phyloP scores from a whole-genome alignment of 2,329 filamentous ascomycete genomes.

The Aureobasidium sp. region DNA sequence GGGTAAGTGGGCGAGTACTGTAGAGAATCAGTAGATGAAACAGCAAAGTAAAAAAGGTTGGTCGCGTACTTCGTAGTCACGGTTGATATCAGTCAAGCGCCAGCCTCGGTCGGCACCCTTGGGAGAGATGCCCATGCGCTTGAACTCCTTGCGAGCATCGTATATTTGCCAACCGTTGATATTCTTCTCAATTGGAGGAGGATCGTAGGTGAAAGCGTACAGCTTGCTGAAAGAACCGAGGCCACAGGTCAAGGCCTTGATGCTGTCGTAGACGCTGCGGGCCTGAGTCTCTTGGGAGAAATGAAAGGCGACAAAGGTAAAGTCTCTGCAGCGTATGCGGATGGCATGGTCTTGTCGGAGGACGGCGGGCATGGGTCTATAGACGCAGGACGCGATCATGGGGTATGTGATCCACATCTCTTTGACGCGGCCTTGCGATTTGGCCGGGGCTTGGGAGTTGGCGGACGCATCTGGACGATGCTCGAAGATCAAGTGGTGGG shows the following conservation, averaged over 20 bases:
- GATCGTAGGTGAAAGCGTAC: constrained; percentile 80
- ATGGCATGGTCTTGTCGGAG: constrained; percentile 72
- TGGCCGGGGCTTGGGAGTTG: constrained; percentile 24
- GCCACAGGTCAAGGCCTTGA: constrained; percentile 72
- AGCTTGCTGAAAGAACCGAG: constrained; percentile 78
- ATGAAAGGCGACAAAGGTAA: constrained; percentile 87
- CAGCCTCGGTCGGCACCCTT: constrained; percentile 74
- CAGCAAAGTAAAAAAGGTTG: not conserved
- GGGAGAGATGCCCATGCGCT: constrained; percentile 75
- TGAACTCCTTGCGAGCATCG: constrained; percentile 76
- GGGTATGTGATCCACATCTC: constrained; percentile 94
- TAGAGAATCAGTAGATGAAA: not conserved
- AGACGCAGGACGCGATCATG: constrained; percentile 73
- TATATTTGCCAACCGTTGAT: constrained; percentile 79
- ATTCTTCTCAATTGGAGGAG: constrained; percentile 56
- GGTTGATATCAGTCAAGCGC: constrained; percentile 85
- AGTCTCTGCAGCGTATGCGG: constrained; percentile 83
- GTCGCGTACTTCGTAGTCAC: constrained; percentile 59
- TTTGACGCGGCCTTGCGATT: constrained; percentile 41
- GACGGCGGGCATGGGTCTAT: constrained; percentile 62
- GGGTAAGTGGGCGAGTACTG: constrained; percentile 89
- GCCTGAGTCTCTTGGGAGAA: constrained; percentile 67
- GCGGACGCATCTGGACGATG: constrained; percentile 37
- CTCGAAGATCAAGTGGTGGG: constrained; percentile 58
- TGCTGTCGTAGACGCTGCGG: constrained; percentile 78